These are phyloP conservation scores for Fraxinus quadrangulata DNA, from an alignment of 257 asterid species.

Conservation along the genomic window DNA sequence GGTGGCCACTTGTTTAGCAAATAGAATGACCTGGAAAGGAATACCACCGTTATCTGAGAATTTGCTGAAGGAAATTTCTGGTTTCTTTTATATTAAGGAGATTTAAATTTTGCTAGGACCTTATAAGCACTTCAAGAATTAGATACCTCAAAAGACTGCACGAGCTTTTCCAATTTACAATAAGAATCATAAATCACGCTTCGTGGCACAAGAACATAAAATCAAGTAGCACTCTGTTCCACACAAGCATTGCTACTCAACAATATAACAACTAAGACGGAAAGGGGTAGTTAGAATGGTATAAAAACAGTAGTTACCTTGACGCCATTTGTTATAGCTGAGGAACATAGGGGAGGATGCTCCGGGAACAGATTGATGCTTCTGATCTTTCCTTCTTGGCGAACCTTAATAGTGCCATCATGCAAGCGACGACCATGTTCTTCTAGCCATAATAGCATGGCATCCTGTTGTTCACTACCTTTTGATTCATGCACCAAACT, in stretches of 20 bases:
- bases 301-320: conserved; percentile 48
- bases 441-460: conserved; percentile 85
- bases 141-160: conserved; percentile 1
- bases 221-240: neutral
- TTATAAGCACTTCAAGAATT: neutral
- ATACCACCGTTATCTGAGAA: conserved; percentile 7
- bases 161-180: neutral
- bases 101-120: neutral
- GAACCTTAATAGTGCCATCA: conserved; percentile 60
- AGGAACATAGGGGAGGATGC: conserved; percentile 64
- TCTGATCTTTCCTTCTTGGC: conserved; percentile 49
- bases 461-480: conserved; percentile 67
- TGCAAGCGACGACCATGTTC: conserved; percentile 76
- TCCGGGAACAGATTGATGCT: conserved; percentile 80
- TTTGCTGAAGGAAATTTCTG: neutral
- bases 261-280: neutral
- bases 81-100: conserved; percentile 3
- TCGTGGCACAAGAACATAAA: neutral
- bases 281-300: neutral
- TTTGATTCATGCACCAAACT: conserved; percentile 47
- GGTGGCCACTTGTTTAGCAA: neutral
- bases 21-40: neutral
- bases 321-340: conserved; percentile 76
- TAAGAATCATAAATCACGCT: neutral
- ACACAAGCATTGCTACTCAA: neutral